Evolutionary conservation across 192 early-diverging fungal species (phyloP).

Genomic region (Glomus cerebriforme): DNA sequence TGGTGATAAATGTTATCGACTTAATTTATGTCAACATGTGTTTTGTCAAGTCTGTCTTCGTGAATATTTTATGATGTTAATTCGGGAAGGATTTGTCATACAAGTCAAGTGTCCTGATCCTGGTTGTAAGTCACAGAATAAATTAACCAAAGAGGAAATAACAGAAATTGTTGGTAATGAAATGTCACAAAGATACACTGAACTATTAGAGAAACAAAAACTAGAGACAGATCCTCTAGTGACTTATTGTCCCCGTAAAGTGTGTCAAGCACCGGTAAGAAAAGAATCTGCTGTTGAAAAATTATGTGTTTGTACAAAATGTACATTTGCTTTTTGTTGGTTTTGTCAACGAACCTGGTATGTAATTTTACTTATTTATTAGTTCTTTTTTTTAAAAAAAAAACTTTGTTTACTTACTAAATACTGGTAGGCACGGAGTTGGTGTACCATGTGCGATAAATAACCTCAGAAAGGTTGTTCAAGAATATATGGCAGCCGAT

Average conservation of each 20-base stretch:
- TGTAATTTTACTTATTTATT: neutral
- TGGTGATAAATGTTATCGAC: slow-evolving; percentile 31
- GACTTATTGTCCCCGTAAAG: slow-evolving; percentile 34
- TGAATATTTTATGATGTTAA: slow-evolving; percentile 38
- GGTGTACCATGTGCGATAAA: slow-evolving; percentile 28
- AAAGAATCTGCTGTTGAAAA: slow-evolving; percentile 35
- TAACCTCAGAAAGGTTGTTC: slow-evolving; percentile 22
- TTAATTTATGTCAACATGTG: slow-evolving; percentile 33
- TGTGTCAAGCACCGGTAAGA: slow-evolving; percentile 34
- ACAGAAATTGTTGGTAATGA: slow-evolving; percentile 34
- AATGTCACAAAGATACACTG: slow-evolving; percentile 31
- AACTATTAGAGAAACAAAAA: slow-evolving; percentile 30
- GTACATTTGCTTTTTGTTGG: slow-evolving; percentile 40
- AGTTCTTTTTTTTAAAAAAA: neutral
- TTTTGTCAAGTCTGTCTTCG: slow-evolving; percentile 36
- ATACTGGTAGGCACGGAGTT: slow-evolving; percentile 32
- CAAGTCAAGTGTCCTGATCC: slow-evolving; percentile 40
- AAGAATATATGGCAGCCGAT: slow-evolving; percentile 34
- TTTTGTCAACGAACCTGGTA: slow-evolving; percentile 33
- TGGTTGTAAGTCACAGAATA: slow-evolving; percentile 25
- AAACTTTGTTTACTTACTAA: neutral
- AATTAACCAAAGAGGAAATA: slow-evolving; percentile 26
- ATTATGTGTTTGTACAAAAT: slow-evolving; percentile 32
- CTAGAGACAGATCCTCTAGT: slow-evolving; percentile 34
- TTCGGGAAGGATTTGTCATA: slow-evolving; percentile 33